A percentile compares a stretch with the other conserved stretches of the same genome.
Evolutionary conservation across 2,329 filamentous ascomycete genomes (phyloP).

Genomic region (Verticillium albo-atrum): DNA sequence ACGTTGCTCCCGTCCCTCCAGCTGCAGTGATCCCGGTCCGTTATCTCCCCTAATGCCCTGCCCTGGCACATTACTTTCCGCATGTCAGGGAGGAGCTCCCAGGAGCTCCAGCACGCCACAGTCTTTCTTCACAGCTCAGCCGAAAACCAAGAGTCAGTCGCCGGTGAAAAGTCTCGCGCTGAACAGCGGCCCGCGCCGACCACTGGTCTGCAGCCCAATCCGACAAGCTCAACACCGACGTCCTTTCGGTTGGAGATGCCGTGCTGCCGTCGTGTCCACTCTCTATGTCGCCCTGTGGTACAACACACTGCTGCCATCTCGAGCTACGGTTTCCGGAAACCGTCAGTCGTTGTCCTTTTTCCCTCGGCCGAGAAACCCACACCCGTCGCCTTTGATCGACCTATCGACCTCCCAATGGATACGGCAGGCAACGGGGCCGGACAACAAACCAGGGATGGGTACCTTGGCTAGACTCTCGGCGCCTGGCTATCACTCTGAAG

Average conservation of each 20-base stretch:
- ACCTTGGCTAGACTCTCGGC: not conserved
- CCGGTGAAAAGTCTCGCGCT: not conserved
- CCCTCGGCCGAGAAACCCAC: not conserved
- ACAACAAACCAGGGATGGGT: not conserved
- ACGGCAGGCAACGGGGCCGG: not conserved
- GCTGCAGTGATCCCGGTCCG: constrained; percentile 1
- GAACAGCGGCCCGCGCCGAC: not conserved
- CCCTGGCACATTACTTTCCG: not conserved
- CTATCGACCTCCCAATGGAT: not conserved
- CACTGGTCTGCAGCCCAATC: not conserved
- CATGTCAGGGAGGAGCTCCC: not conserved
- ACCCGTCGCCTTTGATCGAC: not conserved
- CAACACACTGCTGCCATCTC: not conserved
- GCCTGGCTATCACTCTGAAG: not conserved
- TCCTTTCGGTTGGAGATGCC: not conserved
- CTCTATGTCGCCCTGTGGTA: not conserved
- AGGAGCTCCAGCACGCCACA: not conserved
- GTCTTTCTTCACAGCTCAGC: not conserved
- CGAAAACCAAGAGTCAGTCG: not conserved
- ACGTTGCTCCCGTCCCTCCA: constrained; percentile 2
- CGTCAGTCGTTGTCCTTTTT: not conserved
- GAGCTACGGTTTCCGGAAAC: not conserved
- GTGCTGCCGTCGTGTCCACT: not conserved
- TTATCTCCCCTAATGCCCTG: not conserved
- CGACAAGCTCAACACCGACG: not conserved